phyloP scores from a whole-genome alignment of 2,329 filamentous ascomycete species.

The Xylariales sp. region DNA sequence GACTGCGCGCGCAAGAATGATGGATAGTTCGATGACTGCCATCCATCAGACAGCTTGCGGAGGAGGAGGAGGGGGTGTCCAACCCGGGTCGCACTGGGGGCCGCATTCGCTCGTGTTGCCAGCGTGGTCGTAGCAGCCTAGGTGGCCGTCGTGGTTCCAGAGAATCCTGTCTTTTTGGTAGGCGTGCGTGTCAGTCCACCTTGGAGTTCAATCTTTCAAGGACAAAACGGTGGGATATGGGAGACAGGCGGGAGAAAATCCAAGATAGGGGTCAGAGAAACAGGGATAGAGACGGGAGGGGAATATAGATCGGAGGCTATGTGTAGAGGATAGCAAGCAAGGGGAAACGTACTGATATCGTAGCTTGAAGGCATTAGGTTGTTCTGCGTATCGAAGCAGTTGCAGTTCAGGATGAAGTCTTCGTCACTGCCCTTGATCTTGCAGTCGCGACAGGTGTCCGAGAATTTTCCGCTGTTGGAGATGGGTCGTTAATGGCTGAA shows the following conservation, averaged over 20 bases:
- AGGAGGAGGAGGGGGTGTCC: neutral
- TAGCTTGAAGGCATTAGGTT: constrained; percentile 15
- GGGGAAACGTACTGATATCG: constrained; percentile 22
- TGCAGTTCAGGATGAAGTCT: constrained; percentile 21
- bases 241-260: neutral
- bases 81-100: constrained; percentile 8
- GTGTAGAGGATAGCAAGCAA: too few species aligned
- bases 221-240: neutral
- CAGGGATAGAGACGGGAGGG: neutral
- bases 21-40: too few species aligned
- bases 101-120: constrained; percentile 28
- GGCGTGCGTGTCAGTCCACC: constrained; percentile 3
- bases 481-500: too few species aligned
- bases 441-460: constrained; percentile 23
- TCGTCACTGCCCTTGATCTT: constrained; percentile 18
- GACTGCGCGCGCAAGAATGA: too few species aligned
- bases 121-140: constrained; percentile 32
- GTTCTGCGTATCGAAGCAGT: constrained; percentile 18
- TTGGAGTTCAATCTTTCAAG: neutral
- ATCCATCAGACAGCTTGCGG: too few species aligned
- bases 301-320: too few species aligned
- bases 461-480: constrained; percentile 24
- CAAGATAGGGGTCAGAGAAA: neutral
- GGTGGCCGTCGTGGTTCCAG: constrained; percentile 31
- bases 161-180: constrained; percentile 27